phyloP scores from a whole-genome alignment of 2,329 filamentous ascomycete species.

The Cyphellophora europaea region DNA sequence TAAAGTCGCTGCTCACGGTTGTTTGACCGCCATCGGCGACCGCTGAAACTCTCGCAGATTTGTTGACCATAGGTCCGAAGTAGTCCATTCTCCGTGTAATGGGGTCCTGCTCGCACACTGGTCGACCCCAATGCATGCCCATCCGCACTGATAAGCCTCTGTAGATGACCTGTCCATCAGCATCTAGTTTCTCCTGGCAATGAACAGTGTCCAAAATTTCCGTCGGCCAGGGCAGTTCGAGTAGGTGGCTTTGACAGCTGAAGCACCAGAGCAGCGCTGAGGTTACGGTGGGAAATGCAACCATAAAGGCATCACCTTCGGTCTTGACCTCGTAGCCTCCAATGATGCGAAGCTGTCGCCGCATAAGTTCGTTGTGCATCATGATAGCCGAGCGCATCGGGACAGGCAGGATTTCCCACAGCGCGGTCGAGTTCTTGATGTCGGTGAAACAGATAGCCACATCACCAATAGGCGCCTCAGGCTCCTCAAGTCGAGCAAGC shows the following conservation, averaged over 20 bases:
- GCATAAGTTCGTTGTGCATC: conserved; percentile 94
- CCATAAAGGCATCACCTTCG: conserved; percentile 99
- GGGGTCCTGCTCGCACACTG: conserved; percentile 89
- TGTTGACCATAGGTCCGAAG: conserved; percentile 98
- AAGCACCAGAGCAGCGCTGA: conserved; percentile 95
- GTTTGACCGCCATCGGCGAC: conserved; percentile 96
- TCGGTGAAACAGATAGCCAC: conserved; percentile 95
- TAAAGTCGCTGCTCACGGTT: conserved; percentile 93
- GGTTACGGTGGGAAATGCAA: conserved; percentile 92
- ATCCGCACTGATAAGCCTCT: conserved; percentile 90
- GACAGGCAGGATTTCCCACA: conserved; percentile 92
- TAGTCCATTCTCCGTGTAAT: conserved; percentile 99
- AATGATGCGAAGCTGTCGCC: conserved; percentile 81
- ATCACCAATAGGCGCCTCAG: conserved; percentile 82
- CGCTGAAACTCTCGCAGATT: conserved; percentile 83
- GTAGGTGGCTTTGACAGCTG: conserved; percentile 76
- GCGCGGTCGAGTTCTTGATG: conserved; percentile 93
- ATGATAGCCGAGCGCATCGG: conserved; percentile 97
- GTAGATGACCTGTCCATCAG: conserved; percentile 83
- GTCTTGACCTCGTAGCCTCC: conserved; percentile 99
- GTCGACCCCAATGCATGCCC: conserved; percentile 93
- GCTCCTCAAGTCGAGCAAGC: conserved; percentile 79
- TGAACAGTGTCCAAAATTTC: conserved; percentile 83
- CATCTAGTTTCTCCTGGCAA: conserved; percentile 72
- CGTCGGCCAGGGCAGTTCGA: conserved; percentile 86